Percentiles rank a stretch among this genome's conserved stretches.
These are phyloP conservation scores for Sarcodon sp. DNA, from an alignment of 768 basidiomycete species.

Conservation along the genomic window DNA sequence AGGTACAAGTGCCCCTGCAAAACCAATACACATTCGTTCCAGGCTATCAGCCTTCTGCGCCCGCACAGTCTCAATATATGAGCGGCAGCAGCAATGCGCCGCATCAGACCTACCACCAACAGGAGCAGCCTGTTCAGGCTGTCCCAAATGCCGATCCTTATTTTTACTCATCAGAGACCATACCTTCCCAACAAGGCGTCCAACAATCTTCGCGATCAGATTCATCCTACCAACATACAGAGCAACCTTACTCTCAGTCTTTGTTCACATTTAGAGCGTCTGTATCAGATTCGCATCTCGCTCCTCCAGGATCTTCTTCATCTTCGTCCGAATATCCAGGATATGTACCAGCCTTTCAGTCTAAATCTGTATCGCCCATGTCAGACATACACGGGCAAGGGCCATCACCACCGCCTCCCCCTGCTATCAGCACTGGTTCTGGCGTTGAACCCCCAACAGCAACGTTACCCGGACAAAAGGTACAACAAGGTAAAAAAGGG, in stretches of 20 bases:
- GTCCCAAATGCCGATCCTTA: slow-evolving; percentile 2
- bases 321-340: neutral
- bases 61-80: slow-evolving; percentile 1
- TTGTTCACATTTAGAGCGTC: slow-evolving; percentile 7
- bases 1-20: neutral
- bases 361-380: no score
- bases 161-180: neutral
- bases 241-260: neutral
- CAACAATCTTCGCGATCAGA: no score
- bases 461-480: neutral
- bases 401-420: neutral
- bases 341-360: neutral
- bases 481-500: no score
- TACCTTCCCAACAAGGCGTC: no score
- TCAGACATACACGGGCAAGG: neutral
- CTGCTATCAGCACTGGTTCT: neutral
- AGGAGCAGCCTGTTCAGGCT: slow-evolving; percentile 1
- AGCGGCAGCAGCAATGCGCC: slow-evolving; percentile 1
- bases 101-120: slow-evolving; percentile 4
- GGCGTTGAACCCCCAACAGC: neutral
- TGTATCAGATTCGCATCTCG: no score
- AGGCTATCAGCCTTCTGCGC: slow-evolving; percentile 1
- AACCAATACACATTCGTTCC: slow-evolving; percentile 10
- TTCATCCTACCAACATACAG: neutral
- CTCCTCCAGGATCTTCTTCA: neutral